A percentile compares a stretch with the other conserved stretches of the same genome.
Conservation (phyloP, 2,329 filamentous ascomycete genomes). For the Alternaria brassicae region DNA sequence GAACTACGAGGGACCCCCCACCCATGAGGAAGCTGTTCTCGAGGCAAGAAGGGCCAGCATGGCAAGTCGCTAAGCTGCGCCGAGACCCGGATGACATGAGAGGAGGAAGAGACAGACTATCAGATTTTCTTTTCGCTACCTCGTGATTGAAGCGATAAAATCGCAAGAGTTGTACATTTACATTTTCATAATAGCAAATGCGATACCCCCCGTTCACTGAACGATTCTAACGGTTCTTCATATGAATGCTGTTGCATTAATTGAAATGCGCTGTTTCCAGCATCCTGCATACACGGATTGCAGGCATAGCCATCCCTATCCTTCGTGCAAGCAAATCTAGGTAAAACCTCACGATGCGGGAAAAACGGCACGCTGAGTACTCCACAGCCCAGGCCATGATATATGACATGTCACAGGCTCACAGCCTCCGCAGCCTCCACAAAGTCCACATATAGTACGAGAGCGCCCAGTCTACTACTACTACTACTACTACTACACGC, state of each 20-base stretch:
- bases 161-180: neutral
- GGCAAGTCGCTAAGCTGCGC: constrained; percentile 22
- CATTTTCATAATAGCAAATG: constrained; percentile 1
- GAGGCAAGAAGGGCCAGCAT: constrained; percentile 44
- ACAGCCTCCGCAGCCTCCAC: neutral
- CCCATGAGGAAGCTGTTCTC: constrained; percentile 42
- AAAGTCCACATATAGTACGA: neutral
- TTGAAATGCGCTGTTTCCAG: neutral
- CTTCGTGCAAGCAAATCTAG: neutral
- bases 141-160: neutral
- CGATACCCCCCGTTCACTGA: constrained; percentile 11
- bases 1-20: constrained; percentile 70
- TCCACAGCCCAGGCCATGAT: neutral
- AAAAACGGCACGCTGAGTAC: neutral
- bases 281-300: neutral
- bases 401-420: no score
- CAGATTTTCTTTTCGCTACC: neutral
- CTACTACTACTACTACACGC: no score
- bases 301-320: neutral
- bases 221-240: neutral
- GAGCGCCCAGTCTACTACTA: neutral
- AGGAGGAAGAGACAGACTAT: neutral
- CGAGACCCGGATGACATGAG: neutral
- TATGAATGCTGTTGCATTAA: no score
- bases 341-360: neutral